Percentiles rank a stretch among this genome's conserved stretches.
Conservation (phyloP, 2,329 filamentous ascomycete species). For the Colletotrichum salicis region DNA sequence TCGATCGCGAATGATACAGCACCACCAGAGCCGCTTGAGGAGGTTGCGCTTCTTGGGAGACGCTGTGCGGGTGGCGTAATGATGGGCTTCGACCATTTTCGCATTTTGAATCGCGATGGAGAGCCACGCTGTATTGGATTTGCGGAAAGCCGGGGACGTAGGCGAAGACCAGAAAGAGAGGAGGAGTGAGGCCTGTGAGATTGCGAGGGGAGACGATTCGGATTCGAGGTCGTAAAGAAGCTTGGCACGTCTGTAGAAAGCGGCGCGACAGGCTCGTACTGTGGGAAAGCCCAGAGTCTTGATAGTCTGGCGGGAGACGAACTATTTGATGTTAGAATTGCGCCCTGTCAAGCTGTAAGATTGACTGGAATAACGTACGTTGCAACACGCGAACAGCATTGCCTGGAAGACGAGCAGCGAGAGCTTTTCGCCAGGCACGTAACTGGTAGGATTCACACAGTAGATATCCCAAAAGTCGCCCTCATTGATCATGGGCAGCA, state of each 20-base stretch:
- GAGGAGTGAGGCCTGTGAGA: conserved; percentile 54
- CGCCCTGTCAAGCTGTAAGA: background rate
- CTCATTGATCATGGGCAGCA: conserved; percentile 56
- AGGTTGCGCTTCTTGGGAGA: conserved; percentile 51
- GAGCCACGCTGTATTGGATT: conserved; percentile 61
- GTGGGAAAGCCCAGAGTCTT: conserved; percentile 54
- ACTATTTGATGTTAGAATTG: conserved; percentile 40
- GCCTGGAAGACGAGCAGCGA: conserved; percentile 59
- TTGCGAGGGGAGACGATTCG: conserved; percentile 52
- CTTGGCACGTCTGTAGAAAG: conserved; percentile 53
- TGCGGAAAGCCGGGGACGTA: conserved; percentile 43
- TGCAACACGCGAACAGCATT: conserved; percentile 57
- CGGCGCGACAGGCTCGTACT: conserved; percentile 55
- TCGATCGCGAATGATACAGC: conserved; percentile 62
- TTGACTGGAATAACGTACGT: conserved; percentile 41
- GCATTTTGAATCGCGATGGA: conserved; percentile 61
- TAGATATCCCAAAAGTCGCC: conserved; percentile 58
- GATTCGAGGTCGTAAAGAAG: conserved; percentile 57
- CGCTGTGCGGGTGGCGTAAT: conserved; percentile 48
- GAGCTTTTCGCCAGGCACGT: conserved; percentile 41
- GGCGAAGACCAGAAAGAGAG: conserved; percentile 55
- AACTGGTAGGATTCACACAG: conserved; percentile 38
- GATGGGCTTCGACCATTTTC: conserved; percentile 55
- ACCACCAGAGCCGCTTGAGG: conserved; percentile 66
- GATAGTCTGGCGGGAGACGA: conserved; percentile 51